Conservation (phyloP, 2,329 filamentous ascomycete genomes). For the Aspergillus puulaauensis region DNA sequence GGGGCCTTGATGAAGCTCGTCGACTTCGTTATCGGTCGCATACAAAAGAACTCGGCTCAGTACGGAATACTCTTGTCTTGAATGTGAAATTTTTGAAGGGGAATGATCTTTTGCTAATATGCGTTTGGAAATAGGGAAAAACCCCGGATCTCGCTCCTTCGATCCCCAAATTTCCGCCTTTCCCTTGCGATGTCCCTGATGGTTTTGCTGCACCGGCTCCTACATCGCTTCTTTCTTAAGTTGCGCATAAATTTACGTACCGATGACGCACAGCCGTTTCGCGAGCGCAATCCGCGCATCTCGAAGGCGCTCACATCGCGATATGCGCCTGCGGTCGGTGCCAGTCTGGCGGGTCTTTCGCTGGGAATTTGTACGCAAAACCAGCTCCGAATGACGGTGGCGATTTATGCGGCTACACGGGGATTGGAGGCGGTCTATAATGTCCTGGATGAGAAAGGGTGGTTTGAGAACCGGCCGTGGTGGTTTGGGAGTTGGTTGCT, state of each 20-base stretch:
- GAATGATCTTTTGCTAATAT: not conserved
- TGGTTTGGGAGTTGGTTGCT: slow-evolving; percentile 85
- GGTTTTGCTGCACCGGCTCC: slow-evolving; percentile 80
- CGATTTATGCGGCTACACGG: slow-evolving; percentile 78
- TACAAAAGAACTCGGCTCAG: slow-evolving; percentile 23
- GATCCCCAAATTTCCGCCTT: slow-evolving; percentile 69
- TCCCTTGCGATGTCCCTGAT: slow-evolving; percentile 82
- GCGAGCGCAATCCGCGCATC: slow-evolving; percentile 76
- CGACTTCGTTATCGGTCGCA: slow-evolving; percentile 47
- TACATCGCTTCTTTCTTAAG: slow-evolving; percentile 85
- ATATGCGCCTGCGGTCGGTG: slow-evolving; percentile 85
- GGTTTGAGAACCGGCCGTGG: slow-evolving; percentile 68
- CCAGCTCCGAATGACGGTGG: slow-evolving; percentile 73
- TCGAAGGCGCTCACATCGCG: slow-evolving; percentile 74
- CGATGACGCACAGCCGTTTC: slow-evolving; percentile 77
- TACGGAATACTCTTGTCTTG: slow-evolving; percentile 22
- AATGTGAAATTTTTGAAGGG: not conserved
- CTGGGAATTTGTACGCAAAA: slow-evolving; percentile 72
- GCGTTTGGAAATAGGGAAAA: slow-evolving; percentile 28
- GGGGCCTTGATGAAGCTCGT: slow-evolving; percentile 64
- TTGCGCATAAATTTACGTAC: slow-evolving; percentile 76
- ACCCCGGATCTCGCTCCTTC: slow-evolving; percentile 42
- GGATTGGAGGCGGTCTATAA: slow-evolving; percentile 88
- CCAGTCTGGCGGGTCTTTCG: slow-evolving; percentile 79
- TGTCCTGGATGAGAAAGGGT: slow-evolving; percentile 70